These are phyloP conservation scores for Trichoderma harzianum DNA, from an alignment of 2,329 filamentous ascomycete species.

Conservation along the genomic window DNA sequence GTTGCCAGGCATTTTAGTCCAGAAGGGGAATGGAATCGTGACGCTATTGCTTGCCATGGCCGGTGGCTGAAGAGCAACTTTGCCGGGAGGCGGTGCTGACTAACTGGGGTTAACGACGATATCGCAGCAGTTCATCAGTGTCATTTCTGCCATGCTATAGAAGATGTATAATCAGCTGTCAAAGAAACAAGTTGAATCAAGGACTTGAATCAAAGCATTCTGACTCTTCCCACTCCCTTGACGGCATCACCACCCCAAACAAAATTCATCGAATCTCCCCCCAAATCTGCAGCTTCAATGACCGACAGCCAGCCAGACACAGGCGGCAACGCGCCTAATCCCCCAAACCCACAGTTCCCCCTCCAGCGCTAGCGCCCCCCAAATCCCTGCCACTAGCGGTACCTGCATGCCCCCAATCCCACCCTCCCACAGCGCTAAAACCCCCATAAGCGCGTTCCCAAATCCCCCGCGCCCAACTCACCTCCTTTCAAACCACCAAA, in stretches of 20 bases:
- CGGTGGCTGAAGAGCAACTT: neutral
- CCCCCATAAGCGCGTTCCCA: conserved; percentile 9
- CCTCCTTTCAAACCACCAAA: neutral
- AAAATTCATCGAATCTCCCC: neutral
- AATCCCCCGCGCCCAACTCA: neutral
- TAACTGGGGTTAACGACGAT: neutral
- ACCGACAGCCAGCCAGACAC: neutral
- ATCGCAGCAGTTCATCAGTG: neutral
- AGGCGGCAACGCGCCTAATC: neutral
- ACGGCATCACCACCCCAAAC: neutral
- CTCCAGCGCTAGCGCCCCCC: neutral
- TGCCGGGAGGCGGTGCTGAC: neutral
- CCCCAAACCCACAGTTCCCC: neutral
- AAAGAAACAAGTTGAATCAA: neutral
- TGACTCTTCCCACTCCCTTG: neutral
- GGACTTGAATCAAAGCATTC: neutral
- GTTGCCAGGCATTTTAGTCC: neutral
- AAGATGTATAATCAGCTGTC: neutral
- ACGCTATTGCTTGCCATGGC: neutral
- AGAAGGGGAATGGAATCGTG: neutral
- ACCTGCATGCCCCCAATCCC: neutral
- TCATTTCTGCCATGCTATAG: neutral
- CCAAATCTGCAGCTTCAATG: neutral
- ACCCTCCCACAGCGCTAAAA: conserved; percentile 8
- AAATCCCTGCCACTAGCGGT: neutral